phyloP scores from a whole-genome alignment of 2,329 filamentous ascomycete species.

The Arthrobotrys entomopaga region DNA sequence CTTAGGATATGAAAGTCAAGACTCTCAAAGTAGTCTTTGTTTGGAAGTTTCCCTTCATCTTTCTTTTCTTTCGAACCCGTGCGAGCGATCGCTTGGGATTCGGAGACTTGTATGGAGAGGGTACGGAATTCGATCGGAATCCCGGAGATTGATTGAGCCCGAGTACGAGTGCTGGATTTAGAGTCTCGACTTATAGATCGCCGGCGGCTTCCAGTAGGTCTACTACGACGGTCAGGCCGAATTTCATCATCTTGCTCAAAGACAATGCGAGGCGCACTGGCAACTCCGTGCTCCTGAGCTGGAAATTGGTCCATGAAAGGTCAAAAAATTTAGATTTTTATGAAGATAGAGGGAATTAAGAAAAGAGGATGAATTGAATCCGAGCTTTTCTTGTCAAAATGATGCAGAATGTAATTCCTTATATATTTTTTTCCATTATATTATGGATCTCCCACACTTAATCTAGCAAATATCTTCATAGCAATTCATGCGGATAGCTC shows the following conservation, averaged over 20 bases:
- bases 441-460: too few relatives aligned
- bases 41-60: constrained; percentile 59
- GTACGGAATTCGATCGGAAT: constrained; percentile 64
- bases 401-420: too few relatives aligned
- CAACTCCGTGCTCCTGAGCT: neutral
- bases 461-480: too few relatives aligned
- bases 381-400: too few relatives aligned
- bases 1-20: constrained; percentile 63
- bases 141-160: constrained; percentile 59
- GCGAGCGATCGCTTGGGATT: constrained; percentile 60
- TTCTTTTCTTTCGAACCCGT: constrained; percentile 57
- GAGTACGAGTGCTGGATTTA: constrained; percentile 47
- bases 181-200: constrained; percentile 58
- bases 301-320: too few relatives aligned
- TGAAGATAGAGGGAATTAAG: too few relatives aligned
- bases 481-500: too few relatives aligned
- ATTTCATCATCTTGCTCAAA: constrained; percentile 14
- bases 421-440: too few relatives aligned
- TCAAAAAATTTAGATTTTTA: too few relatives aligned
- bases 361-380: too few relatives aligned
- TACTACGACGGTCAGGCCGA: constrained; percentile 1
- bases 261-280: constrained; percentile 1
- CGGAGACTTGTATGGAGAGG: constrained; percentile 63
- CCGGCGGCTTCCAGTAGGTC: neutral
- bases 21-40: constrained; percentile 63